phyloP scores from a whole-genome alignment of 2,329 filamentous ascomycete species.

The Pyricularia pennisetigena region DNA sequence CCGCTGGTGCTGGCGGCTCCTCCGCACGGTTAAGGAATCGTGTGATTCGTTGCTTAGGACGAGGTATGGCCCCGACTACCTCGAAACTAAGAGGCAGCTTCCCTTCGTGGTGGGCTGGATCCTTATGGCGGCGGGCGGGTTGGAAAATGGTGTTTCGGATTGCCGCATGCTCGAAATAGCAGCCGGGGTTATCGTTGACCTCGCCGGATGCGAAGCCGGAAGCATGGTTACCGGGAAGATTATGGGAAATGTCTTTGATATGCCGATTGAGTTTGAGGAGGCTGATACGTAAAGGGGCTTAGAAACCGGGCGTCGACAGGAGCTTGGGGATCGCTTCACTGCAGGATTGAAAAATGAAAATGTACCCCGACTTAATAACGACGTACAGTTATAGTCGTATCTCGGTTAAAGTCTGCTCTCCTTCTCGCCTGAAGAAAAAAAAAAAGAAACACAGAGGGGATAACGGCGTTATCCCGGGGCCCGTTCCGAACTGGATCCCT shows the following conservation, averaged over 20 bases:
- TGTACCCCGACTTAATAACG: too few species aligned
- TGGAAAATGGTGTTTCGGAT: neutral
- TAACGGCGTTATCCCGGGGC: too few species aligned
- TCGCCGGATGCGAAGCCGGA: neutral
- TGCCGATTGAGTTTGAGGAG: neutral
- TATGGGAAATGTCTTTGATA: neutral
- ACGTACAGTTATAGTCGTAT: too few species aligned
- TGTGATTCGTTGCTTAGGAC: conserved; percentile 20
- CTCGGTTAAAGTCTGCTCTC: too few species aligned
- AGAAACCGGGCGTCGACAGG: neutral
- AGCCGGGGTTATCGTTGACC: neutral
- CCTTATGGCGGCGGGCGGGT: conserved; percentile 18
- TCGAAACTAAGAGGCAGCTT: conserved; percentile 27
- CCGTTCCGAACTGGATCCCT: too few species aligned
- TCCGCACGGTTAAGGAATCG: conserved; percentile 20
- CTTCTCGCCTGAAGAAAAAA: too few species aligned
- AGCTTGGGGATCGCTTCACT: conserved; percentile 5
- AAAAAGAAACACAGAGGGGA: too few species aligned
- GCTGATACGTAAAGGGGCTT: neutral
- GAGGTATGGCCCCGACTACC: conserved; percentile 23
- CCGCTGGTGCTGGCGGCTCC: conserved; percentile 26
- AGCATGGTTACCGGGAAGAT: neutral
- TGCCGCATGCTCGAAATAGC: neutral
- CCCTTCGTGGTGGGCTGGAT: conserved; percentile 30
- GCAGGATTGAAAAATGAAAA: too few species aligned